Base-by-base conservation (phyloP, 352 stramenopile genomes). In the Pythium myriotylum region DNA sequence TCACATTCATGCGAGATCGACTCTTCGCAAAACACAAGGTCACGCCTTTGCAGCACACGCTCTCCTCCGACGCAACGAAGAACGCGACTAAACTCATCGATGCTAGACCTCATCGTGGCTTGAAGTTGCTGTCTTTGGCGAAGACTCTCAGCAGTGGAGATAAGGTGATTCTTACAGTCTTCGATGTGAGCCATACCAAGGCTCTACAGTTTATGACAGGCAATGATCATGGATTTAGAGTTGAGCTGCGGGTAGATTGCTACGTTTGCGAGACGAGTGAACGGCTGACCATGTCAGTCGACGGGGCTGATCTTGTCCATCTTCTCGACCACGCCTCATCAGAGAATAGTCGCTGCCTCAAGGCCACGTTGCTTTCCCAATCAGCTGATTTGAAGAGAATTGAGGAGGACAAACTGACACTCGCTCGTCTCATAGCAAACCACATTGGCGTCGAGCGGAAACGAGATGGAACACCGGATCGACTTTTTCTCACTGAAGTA, bases 81-180 rank as follows among this genome's bases (percentile, higher is more conserved):
- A 92, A 92, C 42, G 68, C 59, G 4, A 43, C 39, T 8, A 92
- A 91, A 35, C 64, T 92, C 8, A 91, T 92, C 41, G 77, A 89
- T 35, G 63, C 69, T 16, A 70, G 70, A 26, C 54, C 41, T 0
- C 72, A 78, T 12, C 79, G 83, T 16, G 83, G 83, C 1, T 37
- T 89, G 1, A 92, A 91, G 62, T 58, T 92, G 8, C 37, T 88
- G n/a, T 81, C 79, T 0, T 76, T 64, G 16, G 56, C 78, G 2
- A 76, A 74, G 23, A 53, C 69, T 12, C n/a, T 92, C 1, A 24
- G 29, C 20, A 19, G 27, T 13, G 46, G 52, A 1, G 72, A 60
- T 19, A 76, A 81, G 2, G 71, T 77, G 10, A 77, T 91, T 23
- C 20, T 92, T 7, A 89, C 79, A 2, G 77, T 91, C 13, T 92